These are phyloP conservation scores for Cutaneotrichosporon sp. DNA, from an alignment of 1,284 basidiomycete genomes.

Conservation along the genomic window DNA sequence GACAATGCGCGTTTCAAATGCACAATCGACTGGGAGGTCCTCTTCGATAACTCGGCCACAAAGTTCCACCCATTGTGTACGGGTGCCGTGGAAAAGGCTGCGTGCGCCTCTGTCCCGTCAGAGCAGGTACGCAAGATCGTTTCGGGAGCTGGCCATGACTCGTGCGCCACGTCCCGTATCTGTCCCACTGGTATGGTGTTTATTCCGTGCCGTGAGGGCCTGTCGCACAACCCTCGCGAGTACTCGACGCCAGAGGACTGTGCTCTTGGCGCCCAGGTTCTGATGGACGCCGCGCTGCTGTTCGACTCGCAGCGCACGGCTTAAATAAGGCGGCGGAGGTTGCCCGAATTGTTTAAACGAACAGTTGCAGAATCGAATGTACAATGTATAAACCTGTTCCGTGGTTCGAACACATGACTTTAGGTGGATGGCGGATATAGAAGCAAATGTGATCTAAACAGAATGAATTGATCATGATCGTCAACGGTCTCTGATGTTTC, in stretches of 20 bases:
- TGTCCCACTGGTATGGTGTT: conserved; percentile 42
- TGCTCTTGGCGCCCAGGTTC: conserved; percentile 25
- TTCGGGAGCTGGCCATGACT: conserved; percentile 33
- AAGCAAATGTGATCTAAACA: too few relatives aligned
- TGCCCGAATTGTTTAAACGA: too few relatives aligned
- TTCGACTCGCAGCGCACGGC: conserved; percentile 20
- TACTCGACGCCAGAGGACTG: conserved; percentile 32
- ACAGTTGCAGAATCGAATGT: too few relatives aligned
- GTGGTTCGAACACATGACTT: too few relatives aligned
- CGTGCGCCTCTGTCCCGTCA: conserved; percentile 3
- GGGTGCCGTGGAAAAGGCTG: conserved; percentile 20
- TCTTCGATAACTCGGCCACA: conserved; percentile 22
- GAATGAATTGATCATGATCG: too few relatives aligned
- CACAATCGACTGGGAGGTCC: conserved; percentile 11
- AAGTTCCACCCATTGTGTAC: conserved; percentile 18
- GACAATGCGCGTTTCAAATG: conserved; percentile 7
- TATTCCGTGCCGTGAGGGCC: conserved; percentile 34
- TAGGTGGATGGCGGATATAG: background rate
- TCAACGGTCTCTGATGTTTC: too few relatives aligned
- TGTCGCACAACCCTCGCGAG: conserved; percentile 37
- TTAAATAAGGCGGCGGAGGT: background rate
- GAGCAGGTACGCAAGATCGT: conserved; percentile 15
- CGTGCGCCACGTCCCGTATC: conserved; percentile 21
- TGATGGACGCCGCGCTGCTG: conserved; percentile 27
- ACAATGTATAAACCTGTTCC: too few relatives aligned